These are phyloP conservation scores for Cornus suecica DNA, from an alignment of 148 eudicot species.

Conservation along the genomic window DNA sequence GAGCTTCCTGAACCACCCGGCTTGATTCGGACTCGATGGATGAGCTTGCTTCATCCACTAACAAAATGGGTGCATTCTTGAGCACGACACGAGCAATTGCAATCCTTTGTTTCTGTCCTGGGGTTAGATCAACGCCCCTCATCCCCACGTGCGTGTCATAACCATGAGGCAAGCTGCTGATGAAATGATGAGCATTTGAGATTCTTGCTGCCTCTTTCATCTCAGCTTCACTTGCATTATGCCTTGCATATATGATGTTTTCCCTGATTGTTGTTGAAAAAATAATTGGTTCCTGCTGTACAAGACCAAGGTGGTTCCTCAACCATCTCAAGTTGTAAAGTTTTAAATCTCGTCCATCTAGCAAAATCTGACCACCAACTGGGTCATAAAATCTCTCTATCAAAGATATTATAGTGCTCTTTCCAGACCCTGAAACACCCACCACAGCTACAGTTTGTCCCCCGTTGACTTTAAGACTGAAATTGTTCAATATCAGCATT, in stretches of 20 bases:
- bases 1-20: slow-evolving; percentile 95
- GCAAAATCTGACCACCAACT: slow-evolving; percentile 76
- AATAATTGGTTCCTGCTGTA: slow-evolving; percentile 95
- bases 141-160: slow-evolving; percentile 97
- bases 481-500: slow-evolving; percentile 82
- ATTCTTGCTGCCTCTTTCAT: slow-evolving; percentile 99
- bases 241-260: slow-evolving; percentile 94
- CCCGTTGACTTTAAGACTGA: slow-evolving; percentile 83
- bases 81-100: slow-evolving; percentile 90
- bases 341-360: slow-evolving; percentile 87
- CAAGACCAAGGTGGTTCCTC: slow-evolving; percentile 90
- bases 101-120: slow-evolving; percentile 96
- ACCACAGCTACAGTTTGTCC: slow-evolving; percentile 99
- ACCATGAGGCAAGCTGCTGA: slow-evolving; percentile 95
- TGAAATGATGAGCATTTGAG: slow-evolving; percentile 97
- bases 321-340: slow-evolving; percentile 90
- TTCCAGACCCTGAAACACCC: slow-evolving; percentile 97
- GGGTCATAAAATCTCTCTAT: slow-evolving; percentile 94
- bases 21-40: slow-evolving; percentile 97
- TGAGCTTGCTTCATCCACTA: slow-evolving; percentile 95
- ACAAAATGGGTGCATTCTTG: slow-evolving; percentile 92
- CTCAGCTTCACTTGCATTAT: slow-evolving; percentile 98
- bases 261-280: slow-evolving; percentile 92
- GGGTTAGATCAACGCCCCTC: slow-evolving; percentile 96
- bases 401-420: slow-evolving; percentile 95